These are phyloP conservation scores for Pseudomicrostroma phylloplanum DNA, from an alignment of 1,284 basidiomycete genomes.

Conservation along the genomic window DNA sequence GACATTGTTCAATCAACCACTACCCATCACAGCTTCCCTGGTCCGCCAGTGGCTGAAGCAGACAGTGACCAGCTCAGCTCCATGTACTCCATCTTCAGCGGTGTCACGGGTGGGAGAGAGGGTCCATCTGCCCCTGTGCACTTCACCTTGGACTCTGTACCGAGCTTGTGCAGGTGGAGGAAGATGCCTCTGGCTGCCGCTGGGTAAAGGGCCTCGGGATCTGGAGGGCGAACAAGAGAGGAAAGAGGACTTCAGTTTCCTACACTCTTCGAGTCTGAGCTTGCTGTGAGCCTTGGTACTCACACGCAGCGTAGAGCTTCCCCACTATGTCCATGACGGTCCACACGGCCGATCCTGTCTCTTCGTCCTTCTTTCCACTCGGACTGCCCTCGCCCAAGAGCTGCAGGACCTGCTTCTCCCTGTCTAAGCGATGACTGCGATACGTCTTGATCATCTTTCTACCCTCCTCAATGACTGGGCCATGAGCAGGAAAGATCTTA, in stretches of 20 bases:
- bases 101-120: background rate
- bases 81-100: constrained; percentile 6
- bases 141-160: background rate
- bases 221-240: background rate
- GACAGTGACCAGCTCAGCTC: background rate
- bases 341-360: constrained; percentile 28
- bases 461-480: constrained; percentile 64
- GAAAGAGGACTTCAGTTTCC: background rate
- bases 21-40: too few species aligned
- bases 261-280: too few species aligned
- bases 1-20: too few species aligned
- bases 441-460: constrained; percentile 64
- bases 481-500: constrained; percentile 77
- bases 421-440: constrained; percentile 70
- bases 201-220: constrained; percentile 62
- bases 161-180: constrained; percentile 68
- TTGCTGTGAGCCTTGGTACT: background rate
- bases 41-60: too few species aligned
- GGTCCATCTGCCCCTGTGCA: background rate
- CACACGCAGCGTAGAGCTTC: constrained; percentile 61
- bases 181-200: constrained; percentile 66
- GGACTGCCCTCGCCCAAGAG: constrained; percentile 54
- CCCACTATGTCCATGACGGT: constrained; percentile 36
- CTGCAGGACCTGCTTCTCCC: constrained; percentile 71
- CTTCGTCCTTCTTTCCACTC: constrained; percentile 31